A percentile compares a stretch with the other conserved stretches of the same genome.
Conservation (phyloP, 2,329 filamentous ascomycete species). For the Dothideomycetidae sp. region DNA sequence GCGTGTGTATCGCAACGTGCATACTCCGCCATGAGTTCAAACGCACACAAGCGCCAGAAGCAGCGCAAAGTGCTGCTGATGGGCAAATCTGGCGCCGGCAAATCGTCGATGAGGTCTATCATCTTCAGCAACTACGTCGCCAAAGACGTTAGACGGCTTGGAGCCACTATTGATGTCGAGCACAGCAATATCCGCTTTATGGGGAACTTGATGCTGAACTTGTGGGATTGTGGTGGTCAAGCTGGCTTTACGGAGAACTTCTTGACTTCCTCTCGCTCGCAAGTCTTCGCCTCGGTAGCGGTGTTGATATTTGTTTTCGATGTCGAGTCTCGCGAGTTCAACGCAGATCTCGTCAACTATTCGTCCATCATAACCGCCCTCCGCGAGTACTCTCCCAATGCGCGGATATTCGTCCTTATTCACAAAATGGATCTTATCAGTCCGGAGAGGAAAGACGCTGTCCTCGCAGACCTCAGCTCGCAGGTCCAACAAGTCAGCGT, state of each 20-base stretch:
- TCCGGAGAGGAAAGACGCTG: slow-evolving; percentile 57
- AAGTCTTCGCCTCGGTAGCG: slow-evolving; percentile 92
- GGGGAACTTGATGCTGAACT: slow-evolving; percentile 88
- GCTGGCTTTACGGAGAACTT: slow-evolving; percentile 99
- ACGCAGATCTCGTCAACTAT: slow-evolving; percentile 86
- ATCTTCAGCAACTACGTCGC: slow-evolving; percentile 99
- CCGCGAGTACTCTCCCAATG: slow-evolving; percentile 64
- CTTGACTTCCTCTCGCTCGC: slow-evolving; percentile 82
- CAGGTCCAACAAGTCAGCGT: slow-evolving; percentile 60
- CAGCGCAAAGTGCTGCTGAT: slow-evolving; percentile 41
- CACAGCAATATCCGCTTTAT: slow-evolving; percentile 98
- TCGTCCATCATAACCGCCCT: slow-evolving; percentile 78
- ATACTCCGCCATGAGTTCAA: slow-evolving; percentile 16
- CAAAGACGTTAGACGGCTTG: slow-evolving; percentile 80
- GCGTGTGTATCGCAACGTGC: too few relatives aligned
- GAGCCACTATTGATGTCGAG: slow-evolving; percentile 95
- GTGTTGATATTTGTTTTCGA: slow-evolving; percentile 99
- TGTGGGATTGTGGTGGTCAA: slow-evolving; percentile 98
- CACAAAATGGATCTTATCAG: slow-evolving; percentile 99
- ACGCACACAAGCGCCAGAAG: slow-evolving; percentile 33
- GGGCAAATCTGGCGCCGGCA: slow-evolving; percentile 95
- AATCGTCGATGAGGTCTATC: slow-evolving; percentile 96
- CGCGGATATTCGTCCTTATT: slow-evolving; percentile 85
- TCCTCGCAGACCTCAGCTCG: slow-evolving; percentile 72
- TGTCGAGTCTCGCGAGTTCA: slow-evolving; percentile 88